Evolutionary conservation across 202 grass and related monocot species (phyloP), one percentile per base, ranked within the genome.

Genomic region (Eragrostis tef): DNA sequence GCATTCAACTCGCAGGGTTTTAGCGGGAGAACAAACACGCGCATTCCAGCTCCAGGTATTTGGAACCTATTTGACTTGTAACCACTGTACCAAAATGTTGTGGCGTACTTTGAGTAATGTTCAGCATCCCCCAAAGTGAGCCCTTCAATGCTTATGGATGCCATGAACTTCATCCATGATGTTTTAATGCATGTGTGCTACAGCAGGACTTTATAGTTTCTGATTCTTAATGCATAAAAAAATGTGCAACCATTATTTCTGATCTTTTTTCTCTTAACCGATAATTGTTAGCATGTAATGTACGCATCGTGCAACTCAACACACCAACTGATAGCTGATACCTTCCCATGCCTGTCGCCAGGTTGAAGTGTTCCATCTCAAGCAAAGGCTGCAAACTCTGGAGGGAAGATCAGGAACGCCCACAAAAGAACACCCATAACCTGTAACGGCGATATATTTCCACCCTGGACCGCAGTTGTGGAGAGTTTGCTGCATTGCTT

Each of bases 341-440:
- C 70, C 67, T 57, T 6, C 3, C n/a, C 43, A 34, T 74, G 16
- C 29, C 54, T 66, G 65, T 79, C 14, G 43, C 50, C 81, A 99
- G 93, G 85, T 93, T 47, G 96, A 99, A 90, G 85, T 90, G 64
- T 93, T 91, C 89, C 91, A 93, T 88, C 84, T 93, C 62, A 99
- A 96, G 78, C 90, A 96, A 79, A 89, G 96, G 74, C 70, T 91
- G 54, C 88, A 99, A 24, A 86, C 63, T 11, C 56, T 80, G 16
- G 93, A 93, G 29, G 87, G 90, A 41, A 88, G 93, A 86, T 80
- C 89, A 14, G 87, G 60, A 36, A 93, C 91, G 10, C 90, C 93
- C 22, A 90, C 81, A 63, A 99, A 99, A 83, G 90, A 93, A 79
- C 85, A 71, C 22, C 79, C 82, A 80, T 51, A 79, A 86, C 61